A percentile compares a stretch with the other conserved stretches of the same genome.
Conservation (phyloP, 306 rosid genomes). For the Citrullus colocynthis region DNA sequence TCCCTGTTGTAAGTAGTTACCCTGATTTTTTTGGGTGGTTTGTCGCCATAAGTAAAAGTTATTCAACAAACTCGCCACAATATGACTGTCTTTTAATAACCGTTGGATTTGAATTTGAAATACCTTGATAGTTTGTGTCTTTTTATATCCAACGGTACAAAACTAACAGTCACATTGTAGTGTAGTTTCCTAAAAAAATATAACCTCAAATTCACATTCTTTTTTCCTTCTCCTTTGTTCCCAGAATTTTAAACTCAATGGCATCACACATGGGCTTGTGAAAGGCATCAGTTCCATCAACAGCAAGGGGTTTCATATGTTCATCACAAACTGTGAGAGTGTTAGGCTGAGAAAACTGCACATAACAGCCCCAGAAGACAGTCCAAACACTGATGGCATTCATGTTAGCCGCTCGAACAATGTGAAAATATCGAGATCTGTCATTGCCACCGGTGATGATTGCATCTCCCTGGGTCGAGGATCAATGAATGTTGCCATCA, state of each 20-base stretch:
- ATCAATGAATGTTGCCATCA: neutral
- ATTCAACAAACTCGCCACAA: neutral
- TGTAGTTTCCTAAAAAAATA: no score
- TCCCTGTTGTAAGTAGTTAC: conserved; percentile 44
- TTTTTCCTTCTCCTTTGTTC: neutral
- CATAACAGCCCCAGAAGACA: conserved; percentile 20
- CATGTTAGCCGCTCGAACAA: conserved; percentile 32
- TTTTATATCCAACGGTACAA: no score
- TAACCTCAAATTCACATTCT: neutral
- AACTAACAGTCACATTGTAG: neutral
- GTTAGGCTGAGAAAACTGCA: conserved; percentile 17
- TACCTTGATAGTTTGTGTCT: no score
- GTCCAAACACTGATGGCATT: conserved; percentile 51
- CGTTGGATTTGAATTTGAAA: neutral
- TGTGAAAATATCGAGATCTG: conserved; percentile 22
- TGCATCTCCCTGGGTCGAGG: conserved; percentile 23
- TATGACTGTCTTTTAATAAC: neutral
- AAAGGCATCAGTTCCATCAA: conserved; percentile 24
- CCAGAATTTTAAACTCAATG: conserved; percentile 22
- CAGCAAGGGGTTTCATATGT: conserved; percentile 35
- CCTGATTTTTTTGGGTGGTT: neutral
- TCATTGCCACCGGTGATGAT: conserved; percentile 35
- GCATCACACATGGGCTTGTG: conserved; percentile 18
- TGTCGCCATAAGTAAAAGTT: neutral
- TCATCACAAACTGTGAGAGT: conserved; percentile 21